Conservation (phyloP, 2,329 filamentous ascomycete species). For the Phialemonium atrogriseum region DNA sequence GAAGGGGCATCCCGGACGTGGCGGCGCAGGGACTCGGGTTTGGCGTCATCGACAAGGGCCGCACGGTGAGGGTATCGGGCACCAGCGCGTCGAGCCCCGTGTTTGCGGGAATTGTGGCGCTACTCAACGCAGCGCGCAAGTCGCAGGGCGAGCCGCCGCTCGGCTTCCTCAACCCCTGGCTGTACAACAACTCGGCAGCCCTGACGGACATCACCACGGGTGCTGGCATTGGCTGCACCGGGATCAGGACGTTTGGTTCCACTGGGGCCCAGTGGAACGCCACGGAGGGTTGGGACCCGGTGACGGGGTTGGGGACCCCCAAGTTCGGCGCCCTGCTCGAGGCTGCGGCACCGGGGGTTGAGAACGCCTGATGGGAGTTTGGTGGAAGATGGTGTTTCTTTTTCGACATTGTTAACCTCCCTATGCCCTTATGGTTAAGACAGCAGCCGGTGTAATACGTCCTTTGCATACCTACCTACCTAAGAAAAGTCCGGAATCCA, state of each 20-base stretch:
- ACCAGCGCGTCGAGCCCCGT: slow-evolving; percentile 28
- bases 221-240: slow-evolving; percentile 16
- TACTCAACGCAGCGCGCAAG: slow-evolving; percentile 32
- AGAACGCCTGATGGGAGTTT: no score
- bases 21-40: slow-evolving; percentile 44
- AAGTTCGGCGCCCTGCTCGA: slow-evolving; percentile 6
- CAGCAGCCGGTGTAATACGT: no score
- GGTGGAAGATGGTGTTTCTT: no score
- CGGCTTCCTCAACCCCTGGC: slow-evolving; percentile 27
- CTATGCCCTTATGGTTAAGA: no score
- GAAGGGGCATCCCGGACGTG: slow-evolving; percentile 30
- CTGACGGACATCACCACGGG: slow-evolving; percentile 21
- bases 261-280: slow-evolving; percentile 21
- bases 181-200: slow-evolving; percentile 22
- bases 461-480: no score
- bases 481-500: no score
- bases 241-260: slow-evolving; percentile 13
- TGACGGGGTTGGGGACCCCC: slow-evolving; percentile 7
- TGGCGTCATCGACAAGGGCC: slow-evolving; percentile 20
- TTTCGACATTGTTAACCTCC: no score
- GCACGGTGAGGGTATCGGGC: slow-evolving; percentile 17
- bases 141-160: slow-evolving; percentile 23
- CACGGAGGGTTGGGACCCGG: slow-evolving; percentile 19
- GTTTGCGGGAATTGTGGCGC: slow-evolving; percentile 27
- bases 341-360: slow-evolving; percentile 8